Base-by-base conservation (phyloP, 495 filamentous ascomycete species). In the Cenococcum geophilum region DNA sequence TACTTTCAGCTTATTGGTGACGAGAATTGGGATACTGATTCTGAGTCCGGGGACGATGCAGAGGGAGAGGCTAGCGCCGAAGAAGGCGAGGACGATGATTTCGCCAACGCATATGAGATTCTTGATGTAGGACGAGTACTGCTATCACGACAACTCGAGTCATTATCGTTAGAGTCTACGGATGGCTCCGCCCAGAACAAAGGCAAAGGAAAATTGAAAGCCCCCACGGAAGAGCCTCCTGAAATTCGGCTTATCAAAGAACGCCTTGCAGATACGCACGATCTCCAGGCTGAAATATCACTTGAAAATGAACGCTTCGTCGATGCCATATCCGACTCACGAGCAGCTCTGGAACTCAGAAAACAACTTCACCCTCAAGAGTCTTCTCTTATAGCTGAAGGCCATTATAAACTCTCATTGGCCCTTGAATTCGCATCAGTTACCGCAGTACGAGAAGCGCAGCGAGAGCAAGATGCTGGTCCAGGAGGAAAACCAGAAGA, bases 1-100 rank as follows among this genome's bases (percentile, higher is more conserved):
- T 82, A 87, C 54, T 97, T 98, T 72, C 88, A 93, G 62, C 95
- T 97, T 67, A 88, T 85, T 0, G 95, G 95, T 47, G 93, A 97
- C 65, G 92, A 96, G 73, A 91, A 95, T 68, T 96, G 87, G 74
- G 89, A 89, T 37, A 83, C 84, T 52, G 82, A 79, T 1, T 87
- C 90, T 51, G 86, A 86, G 1, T 89, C 91, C 23, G 86, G 85
- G 0, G 90, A 91, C 27, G 61, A 60, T 14, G 87, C 85, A 32
- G 78, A 70, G 34, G 74, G 32, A 10, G 68, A 67, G 5, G 71
- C 57, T 52, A 68, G 63, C 25, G 72, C 43, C 4, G 70, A 57
- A 20, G 68, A 72, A 10, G 89, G 89, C 55, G 88, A 92, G 12
- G 91, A 96, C 14, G 93, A 98, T 67, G 92, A 97, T 69, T 89